Base-by-base conservation (phyloP, 371 early-diverging fungal species). In the Mortierella sp. region DNA sequence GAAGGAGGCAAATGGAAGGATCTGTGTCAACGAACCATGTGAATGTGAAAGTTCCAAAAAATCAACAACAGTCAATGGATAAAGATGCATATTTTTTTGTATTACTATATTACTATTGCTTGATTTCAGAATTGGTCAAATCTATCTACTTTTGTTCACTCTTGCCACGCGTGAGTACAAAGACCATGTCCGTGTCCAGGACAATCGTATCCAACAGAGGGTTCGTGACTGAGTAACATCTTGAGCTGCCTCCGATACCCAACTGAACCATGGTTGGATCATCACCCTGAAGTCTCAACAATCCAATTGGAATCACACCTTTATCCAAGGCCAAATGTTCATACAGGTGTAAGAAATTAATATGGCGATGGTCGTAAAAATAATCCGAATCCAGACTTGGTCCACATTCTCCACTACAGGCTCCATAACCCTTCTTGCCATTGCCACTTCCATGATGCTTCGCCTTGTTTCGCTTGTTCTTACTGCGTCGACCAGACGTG, bases 291-390 rank as follows among this genome's bases (percentile, higher is more conserved):
- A 73, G 53, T 29, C 86, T 62, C 43, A 84, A 48, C 7, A 86
- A 28, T 9, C 86, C 85, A 29, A 86, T 61, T n/a, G 85, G 68
- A 14, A 86, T 68, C 14, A 83, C 79, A 0, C 77, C 85, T 44
- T 74, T 81, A 52, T 82, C 82, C 51, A 86, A 66, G 0, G 84
- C 72, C 18, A 86, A 30, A 21, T 73, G 77, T 59, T 86, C 84
- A 56, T 84, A 86, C 45, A 86, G 30, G n/a, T 72, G 75, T 19
- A 83, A 64, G 51, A 84, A 86, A 66, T 79, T 79, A 53, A 66
- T 79, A 70, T 73, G 80, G 1, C 80, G 73, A 53, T 79, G 72
- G 21, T 72, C 70, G 52, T 69, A 73, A 37, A 79, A 66, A 58
- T 73, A 79, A 26, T 73, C 67, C 46, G 80, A 69, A 44, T 72